Percentiles rank a stretch among this genome's conserved stretches.
phyloP scores from a whole-genome alignment of 116 monocot species.

The Posidonia oceanica region DNA sequence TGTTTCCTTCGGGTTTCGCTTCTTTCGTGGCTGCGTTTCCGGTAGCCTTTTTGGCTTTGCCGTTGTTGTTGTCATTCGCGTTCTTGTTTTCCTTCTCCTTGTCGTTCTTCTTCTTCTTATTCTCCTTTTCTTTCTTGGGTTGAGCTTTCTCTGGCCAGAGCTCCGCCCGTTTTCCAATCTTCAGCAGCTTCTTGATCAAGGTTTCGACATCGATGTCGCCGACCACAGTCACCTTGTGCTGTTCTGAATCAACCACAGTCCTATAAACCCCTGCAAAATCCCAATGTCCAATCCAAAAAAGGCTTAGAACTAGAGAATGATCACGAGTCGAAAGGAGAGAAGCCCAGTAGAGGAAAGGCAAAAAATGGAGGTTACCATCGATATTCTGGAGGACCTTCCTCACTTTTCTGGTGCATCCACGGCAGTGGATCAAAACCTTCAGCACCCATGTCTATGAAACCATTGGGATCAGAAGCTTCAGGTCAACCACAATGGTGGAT shows the following conservation, averaged over 20 bases:
- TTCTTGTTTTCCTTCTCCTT: constrained; percentile 15
- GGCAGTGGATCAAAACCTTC: constrained; percentile 85
- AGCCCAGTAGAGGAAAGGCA: neutral
- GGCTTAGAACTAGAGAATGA: too few species aligned
- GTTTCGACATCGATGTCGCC: constrained; percentile 56
- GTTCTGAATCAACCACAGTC: constrained; percentile 42
- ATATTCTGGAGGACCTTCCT: constrained; percentile 70
- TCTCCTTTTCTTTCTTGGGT: neutral
- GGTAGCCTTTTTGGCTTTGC: neutral
- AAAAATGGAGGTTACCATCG: constrained; percentile 36
- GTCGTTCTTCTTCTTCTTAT: neutral
- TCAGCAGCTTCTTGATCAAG: constrained; percentile 67
- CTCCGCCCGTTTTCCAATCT: constrained; percentile 76
- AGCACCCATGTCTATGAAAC: constrained; percentile 44
- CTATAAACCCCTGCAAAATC: constrained; percentile 54
- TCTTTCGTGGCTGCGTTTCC: neutral
- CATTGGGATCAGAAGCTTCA: neutral
- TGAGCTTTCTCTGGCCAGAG: constrained; percentile 45
- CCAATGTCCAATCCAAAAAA: too few species aligned
- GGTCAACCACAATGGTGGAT: neutral
- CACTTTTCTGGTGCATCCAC: constrained; percentile 78
- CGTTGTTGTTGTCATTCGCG: neutral
- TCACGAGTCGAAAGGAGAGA: neutral
- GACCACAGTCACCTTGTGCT: constrained; percentile 74
- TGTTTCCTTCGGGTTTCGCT: neutral